phyloP scores from a whole-genome alignment of 2,329 filamentous ascomycete genomes.

The Chaetomium sp. region DNA sequence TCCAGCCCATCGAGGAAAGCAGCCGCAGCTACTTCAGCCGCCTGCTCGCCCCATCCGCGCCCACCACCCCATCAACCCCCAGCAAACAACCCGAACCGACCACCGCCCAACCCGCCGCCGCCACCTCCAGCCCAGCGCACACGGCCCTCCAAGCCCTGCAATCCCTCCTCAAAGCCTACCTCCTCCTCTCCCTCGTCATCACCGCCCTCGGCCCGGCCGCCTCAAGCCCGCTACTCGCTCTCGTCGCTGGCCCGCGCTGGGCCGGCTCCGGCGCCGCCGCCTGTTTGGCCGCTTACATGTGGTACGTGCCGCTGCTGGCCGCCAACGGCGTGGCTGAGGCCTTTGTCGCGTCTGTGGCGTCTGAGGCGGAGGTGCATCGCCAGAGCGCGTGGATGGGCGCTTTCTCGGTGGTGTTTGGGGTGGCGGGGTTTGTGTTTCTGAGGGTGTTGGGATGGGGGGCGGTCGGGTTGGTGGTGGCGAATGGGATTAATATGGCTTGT shows the following conservation, averaged over 20 bases:
- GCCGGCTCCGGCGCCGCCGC: slow-evolving; percentile 68
- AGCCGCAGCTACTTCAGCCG: slow-evolving; percentile 87
- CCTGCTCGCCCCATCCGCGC: slow-evolving; percentile 54
- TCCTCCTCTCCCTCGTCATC: slow-evolving; percentile 70
- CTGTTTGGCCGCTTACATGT: slow-evolving; percentile 80
- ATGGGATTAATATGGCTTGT: slow-evolving; percentile 85
- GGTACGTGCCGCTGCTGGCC: slow-evolving; percentile 90
- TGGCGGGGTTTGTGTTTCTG: slow-evolving; percentile 74
- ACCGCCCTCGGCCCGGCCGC: slow-evolving; percentile 73
- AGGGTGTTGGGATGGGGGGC: slow-evolving; percentile 71
- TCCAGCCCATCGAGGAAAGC: slow-evolving; percentile 94
- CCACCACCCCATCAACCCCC: slow-evolving; percentile 52
- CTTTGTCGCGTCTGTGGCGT: slow-evolving; percentile 87
- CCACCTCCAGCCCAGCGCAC: slow-evolving; percentile 32
- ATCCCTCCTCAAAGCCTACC: slow-evolving; percentile 71
- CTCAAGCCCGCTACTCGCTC: slow-evolving; percentile 69
- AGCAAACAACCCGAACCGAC: too few relatives aligned
- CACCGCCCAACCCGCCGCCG: neutral
- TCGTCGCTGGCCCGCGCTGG: slow-evolving; percentile 81
- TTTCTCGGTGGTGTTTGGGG: slow-evolving; percentile 77
- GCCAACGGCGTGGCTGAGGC: slow-evolving; percentile 90
- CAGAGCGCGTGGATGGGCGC: slow-evolving; percentile 84
- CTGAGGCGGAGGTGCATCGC: slow-evolving; percentile 68
- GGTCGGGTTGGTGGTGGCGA: slow-evolving; percentile 79
- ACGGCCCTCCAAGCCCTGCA: slow-evolving; percentile 59